Base-by-base conservation (phyloP, 805 yeast species). In the Yarrowia sp. region DNA sequence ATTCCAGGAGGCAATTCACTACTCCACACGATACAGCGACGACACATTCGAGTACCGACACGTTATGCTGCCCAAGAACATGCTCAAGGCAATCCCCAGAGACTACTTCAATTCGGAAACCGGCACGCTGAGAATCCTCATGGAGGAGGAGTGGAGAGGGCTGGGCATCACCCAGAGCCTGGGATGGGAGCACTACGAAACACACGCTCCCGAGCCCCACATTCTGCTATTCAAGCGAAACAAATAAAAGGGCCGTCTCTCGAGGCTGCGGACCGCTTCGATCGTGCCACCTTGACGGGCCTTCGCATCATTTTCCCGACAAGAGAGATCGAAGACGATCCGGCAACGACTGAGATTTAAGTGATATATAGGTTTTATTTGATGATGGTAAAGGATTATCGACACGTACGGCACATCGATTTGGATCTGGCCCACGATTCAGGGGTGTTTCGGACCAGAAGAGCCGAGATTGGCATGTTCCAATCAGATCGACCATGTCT, bases 81-180 rank as follows among this genome's bases (percentile, higher is more conserved):
- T 94, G 97, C 81, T 94, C 62, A 93, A 92, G 73, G 90, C 85
- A 31, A 90, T 96, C 63, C 99, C 99, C 9, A 84, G 86, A 41
- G 99, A 96, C 71, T 96, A 92, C 71, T 94, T 94, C 79, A 87
- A 88, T 70, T 85, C 91, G 1, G 96, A 92, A 63, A 90, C 96
- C 2, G 98, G 98, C 5, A 94, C 99, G 0, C 79, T 94, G 68
- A 84, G 97, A 67, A 90, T 94, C 44, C 77, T 94, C 38, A 75
- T 88, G 53, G 99, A 94, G 73, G 98, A 94, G 67, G 99, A 94
- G 75, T 94, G 99, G 99, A 81, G 99, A 73, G 98, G 97, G 1
- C 77, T 94, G 55, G 99, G 99, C 2, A 91, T 94, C 69, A 94
- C 98, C 6, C 99, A 94, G 74, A 88, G 96, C 35, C 78, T 94